Evolutionary conservation across 2,329 filamentous ascomycete genomes (phyloP).

Genomic region (Cladophialophora bantiana): DNA sequence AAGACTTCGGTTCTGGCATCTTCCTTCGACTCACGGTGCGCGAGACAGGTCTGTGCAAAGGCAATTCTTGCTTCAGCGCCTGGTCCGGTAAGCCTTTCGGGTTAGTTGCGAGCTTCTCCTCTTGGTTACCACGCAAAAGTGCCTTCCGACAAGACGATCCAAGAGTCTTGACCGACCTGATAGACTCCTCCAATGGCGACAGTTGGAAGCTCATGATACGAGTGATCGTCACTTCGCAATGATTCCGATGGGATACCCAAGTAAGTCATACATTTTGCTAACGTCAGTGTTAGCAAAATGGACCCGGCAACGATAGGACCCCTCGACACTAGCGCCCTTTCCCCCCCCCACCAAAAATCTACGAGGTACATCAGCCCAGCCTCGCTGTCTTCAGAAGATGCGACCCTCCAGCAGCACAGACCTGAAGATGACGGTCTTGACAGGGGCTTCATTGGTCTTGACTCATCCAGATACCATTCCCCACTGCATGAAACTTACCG

Average conservation of each 20-base stretch:
- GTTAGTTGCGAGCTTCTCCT: not conserved
- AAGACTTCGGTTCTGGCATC: not conserved
- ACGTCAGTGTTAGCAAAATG: not conserved
- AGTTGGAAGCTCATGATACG: not conserved
- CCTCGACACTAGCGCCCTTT: not conserved
- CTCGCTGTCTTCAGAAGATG: not conserved
- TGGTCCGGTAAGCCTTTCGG: not conserved
- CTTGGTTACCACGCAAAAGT: not conserved
- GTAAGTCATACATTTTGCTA: not conserved
- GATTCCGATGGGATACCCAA: not conserved
- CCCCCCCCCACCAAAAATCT: too few species aligned
- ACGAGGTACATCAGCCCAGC: not conserved
- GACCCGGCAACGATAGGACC: not conserved
- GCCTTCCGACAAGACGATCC: not conserved
- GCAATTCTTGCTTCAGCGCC: not conserved
- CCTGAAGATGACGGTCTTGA: not conserved
- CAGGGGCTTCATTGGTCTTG: not conserved
- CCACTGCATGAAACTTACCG: not conserved
- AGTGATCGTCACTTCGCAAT: not conserved
- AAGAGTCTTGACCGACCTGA: not conserved
- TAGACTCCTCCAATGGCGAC: not conserved
- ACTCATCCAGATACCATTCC: not conserved
- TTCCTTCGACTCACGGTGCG: not conserved
- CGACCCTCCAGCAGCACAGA: not conserved
- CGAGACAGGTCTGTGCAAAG: not conserved